These are phyloP conservation scores for Serendipita sp. DNA, from an alignment of 768 basidiomycete genomes.

Conservation along the genomic window DNA sequence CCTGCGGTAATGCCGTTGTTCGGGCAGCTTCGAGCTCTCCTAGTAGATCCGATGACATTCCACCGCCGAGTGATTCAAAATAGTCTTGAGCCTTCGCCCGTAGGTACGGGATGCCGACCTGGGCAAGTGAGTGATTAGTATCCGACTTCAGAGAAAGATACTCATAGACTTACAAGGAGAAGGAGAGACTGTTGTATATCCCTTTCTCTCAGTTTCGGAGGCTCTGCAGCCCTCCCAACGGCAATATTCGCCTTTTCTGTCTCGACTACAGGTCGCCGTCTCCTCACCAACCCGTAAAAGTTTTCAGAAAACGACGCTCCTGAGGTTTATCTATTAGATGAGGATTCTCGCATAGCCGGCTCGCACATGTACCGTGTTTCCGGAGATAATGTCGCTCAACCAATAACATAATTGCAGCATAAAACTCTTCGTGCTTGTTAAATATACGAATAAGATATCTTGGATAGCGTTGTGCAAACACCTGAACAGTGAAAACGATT, in stretches of 20 bases:
- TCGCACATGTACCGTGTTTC: constrained; percentile 47
- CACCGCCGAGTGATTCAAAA: constrained; percentile 80
- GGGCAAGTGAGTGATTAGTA: constrained; percentile 8
- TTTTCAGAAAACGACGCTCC: constrained; percentile 91
- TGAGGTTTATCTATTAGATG: constrained; percentile 22
- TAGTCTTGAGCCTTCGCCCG: constrained; percentile 81
- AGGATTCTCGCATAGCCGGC: neutral
- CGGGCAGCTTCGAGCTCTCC: constrained; percentile 29
- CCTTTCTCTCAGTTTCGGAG: constrained; percentile 44
- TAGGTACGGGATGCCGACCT: constrained; percentile 83
- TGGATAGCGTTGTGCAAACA: constrained; percentile 88
- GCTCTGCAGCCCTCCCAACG: constrained; percentile 43
- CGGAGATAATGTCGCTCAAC: constrained; percentile 84
- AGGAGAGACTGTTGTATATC: constrained; percentile 67
- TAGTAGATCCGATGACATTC: constrained; percentile 45
- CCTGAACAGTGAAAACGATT: constrained; percentile 37
- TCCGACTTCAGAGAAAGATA: neutral
- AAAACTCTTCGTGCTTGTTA: constrained; percentile 93
- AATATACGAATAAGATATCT: constrained; percentile 81
- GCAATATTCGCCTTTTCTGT: constrained; percentile 50
- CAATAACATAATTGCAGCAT: constrained; percentile 71
- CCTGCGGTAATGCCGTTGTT: neutral
- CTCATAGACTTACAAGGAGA: constrained; percentile 44
- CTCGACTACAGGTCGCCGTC: constrained; percentile 53
- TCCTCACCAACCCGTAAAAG: constrained; percentile 82